phyloP scores from a whole-genome alignment of 148 eudicot species.

The Rhododendron vialii region DNA sequence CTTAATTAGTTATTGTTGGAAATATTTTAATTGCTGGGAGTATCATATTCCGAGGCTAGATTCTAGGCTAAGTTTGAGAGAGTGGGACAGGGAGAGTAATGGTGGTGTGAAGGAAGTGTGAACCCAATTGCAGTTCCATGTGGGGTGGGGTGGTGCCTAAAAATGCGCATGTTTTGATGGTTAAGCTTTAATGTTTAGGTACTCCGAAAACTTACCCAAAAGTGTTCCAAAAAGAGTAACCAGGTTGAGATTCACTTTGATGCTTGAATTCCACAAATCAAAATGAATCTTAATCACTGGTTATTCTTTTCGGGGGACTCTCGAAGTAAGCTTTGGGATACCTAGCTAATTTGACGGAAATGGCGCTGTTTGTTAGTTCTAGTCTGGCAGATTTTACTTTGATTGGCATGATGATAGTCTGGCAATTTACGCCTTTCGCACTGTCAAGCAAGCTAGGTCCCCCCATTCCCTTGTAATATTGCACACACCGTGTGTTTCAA shows the following conservation, averaged over 20 bases:
- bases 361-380: conserved; percentile 1
- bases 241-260: too few relatives aligned
- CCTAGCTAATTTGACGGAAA: neutral
- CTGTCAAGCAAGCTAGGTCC: neutral
- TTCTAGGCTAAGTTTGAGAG: neutral
- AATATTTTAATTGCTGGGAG: neutral
- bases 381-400: conserved; percentile 1
- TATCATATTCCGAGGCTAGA: neutral
- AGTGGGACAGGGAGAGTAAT: neutral
- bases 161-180: conserved; percentile 1
- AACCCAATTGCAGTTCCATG: neutral
- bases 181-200: neutral
- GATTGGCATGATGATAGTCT: neutral
- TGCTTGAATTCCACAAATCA: too few relatives aligned
- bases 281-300: too few relatives aligned
- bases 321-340: too few relatives aligned
- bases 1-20: neutral
- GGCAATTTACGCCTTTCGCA: neutral
- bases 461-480: neutral
- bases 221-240: too few relatives aligned
- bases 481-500: neutral
- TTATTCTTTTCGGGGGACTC: too few relatives aligned
- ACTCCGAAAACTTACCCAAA: too few relatives aligned
- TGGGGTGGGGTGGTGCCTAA: neutral
- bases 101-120: neutral